Conservation (phyloP, 192 early-diverging fungal species). For the Backusella liffmaniae region DNA sequence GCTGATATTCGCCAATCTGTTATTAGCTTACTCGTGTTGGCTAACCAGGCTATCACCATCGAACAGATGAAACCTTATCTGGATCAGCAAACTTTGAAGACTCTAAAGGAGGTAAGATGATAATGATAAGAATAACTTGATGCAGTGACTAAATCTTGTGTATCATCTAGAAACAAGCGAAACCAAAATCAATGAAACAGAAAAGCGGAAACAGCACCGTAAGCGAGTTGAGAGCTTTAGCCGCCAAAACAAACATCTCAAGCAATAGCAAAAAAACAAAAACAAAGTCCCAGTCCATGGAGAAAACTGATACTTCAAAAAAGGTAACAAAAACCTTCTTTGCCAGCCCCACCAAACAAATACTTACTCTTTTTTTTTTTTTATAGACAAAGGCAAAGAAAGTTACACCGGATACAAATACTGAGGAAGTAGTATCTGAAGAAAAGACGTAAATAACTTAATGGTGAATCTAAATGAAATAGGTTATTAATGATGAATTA, state of each 20-base stretch:
- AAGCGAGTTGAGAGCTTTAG: conserved; percentile 15
- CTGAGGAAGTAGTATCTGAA: not conserved
- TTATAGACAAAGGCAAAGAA: not conserved
- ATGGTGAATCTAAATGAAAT: not conserved
- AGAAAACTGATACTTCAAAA: conserved; percentile 26
- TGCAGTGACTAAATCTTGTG: not conserved
- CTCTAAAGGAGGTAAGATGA: not conserved
- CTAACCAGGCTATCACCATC: not conserved
- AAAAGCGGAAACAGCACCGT: not conserved
- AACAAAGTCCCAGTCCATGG: not conserved
- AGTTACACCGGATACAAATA: not conserved
- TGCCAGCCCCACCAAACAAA: not conserved
- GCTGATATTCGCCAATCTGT: not conserved
- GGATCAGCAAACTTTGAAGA: not conserved
- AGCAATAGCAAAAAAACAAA: not conserved
- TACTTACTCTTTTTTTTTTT: not conserved
- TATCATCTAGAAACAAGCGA: not conserved
- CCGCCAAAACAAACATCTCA: conserved; percentile 12
- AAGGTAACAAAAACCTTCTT: not conserved
- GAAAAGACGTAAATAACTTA: conserved; percentile 4
- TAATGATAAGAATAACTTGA: not conserved
- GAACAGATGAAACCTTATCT: not conserved
- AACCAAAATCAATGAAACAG: conserved; percentile 4
- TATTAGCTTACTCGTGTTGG: not conserved
- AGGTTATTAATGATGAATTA: not conserved